These are phyloP conservation scores for Melampsora occidentalis DNA, from an alignment of 1,284 basidiomycete species.

Conservation along the genomic window DNA sequence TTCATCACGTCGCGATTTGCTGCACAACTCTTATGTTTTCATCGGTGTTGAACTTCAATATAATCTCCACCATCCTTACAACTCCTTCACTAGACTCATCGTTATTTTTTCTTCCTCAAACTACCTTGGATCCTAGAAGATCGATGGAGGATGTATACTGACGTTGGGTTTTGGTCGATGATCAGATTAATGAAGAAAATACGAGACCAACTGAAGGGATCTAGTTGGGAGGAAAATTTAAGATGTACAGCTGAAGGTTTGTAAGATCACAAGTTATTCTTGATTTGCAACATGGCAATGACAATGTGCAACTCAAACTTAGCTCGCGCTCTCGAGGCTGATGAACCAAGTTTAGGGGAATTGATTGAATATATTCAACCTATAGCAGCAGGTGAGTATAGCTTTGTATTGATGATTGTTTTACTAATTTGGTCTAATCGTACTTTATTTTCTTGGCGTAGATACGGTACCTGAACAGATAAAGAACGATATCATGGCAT, in stretches of 20 bases:
- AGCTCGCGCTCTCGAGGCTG: conserved; percentile 17
- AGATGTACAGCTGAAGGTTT: conserved; percentile 35
- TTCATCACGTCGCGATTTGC: neutral
- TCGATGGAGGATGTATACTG: neutral
- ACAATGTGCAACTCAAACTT: too few relatives aligned
- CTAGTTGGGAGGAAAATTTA: conserved; percentile 32
- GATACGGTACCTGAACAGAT: too few relatives aligned
- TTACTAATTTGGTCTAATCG: too few relatives aligned
- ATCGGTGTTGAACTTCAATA: neutral
- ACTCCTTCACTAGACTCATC: neutral
- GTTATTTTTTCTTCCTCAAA: neutral
- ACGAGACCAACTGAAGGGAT: conserved; percentile 19
- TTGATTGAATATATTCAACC: conserved; percentile 32
- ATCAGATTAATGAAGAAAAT: conserved; percentile 27
- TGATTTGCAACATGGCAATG: too few relatives aligned
- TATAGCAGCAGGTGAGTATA: conserved; percentile 33
- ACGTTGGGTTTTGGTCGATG: neutral
- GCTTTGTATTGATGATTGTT: neutral
- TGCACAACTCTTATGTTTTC: neutral
- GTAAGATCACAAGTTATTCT: neutral
- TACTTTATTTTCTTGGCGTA: too few relatives aligned
- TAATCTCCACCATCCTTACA: neutral
- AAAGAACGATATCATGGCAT: too few relatives aligned
- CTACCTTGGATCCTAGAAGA: too few relatives aligned
- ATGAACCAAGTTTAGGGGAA: conserved; percentile 11